Evolutionary conservation across 108 stramenopile genomes (phyloP).

Genomic region (Pseudonitzschia delicatissima): DNA sequence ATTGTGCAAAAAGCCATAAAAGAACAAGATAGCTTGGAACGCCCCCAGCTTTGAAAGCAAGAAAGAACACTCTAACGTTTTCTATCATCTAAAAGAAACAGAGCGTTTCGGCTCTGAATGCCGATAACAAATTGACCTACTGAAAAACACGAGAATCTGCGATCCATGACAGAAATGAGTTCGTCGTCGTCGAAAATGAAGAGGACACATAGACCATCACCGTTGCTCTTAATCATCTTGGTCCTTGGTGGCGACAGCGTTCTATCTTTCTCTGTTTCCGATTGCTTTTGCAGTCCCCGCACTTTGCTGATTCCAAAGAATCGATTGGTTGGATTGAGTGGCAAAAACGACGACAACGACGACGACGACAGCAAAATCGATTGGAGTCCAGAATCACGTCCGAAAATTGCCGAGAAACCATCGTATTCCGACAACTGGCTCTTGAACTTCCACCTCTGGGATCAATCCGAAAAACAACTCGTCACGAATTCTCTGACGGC

Average conservation of each 20-base stretch:
- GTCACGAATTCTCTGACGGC: slow-evolving; percentile 14
- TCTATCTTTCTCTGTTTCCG: neutral
- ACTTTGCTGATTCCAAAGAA: no score
- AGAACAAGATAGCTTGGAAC: no score
- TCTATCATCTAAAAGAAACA: no score
- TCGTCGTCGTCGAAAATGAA: no score
- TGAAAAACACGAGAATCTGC: no score
- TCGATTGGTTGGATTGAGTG: neutral
- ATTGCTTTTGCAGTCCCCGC: neutral
- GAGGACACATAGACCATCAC: no score
- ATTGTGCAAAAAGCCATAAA: no score
- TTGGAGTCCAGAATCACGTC: neutral
- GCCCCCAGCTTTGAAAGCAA: no score
- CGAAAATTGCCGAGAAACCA: neutral
- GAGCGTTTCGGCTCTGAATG: no score
- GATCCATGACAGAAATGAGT: no score
- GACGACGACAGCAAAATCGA: slow-evolving; percentile 13
- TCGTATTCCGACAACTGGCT: slow-evolving; percentile 15
- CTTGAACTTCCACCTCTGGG: slow-evolving; percentile 24
- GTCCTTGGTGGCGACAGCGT: neutral
- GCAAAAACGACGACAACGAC: slow-evolving; percentile 13
- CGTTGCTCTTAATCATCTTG: neutral
- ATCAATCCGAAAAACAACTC: slow-evolving; percentile 19
- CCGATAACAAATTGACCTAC: no score
- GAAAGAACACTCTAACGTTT: no score